Conservation (phyloP, 768 basidiomycete genomes). For the Polyporus arcularius region DNA sequence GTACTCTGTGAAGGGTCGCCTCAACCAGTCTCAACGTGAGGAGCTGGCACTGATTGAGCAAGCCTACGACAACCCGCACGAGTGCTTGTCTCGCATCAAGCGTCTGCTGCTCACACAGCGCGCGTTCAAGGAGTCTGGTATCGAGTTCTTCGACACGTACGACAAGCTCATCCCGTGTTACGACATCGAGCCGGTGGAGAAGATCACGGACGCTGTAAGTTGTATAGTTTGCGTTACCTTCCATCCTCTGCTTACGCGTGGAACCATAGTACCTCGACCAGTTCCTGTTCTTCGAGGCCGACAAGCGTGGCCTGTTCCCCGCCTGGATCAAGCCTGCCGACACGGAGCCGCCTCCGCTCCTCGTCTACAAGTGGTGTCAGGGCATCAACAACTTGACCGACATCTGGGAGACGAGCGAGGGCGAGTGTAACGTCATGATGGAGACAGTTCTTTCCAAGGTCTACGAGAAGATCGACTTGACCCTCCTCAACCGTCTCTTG, state of each 20-base stretch:
- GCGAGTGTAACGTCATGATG: constrained; percentile 98
- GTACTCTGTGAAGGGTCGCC: constrained; percentile 94
- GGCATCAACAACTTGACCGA: constrained; percentile 99
- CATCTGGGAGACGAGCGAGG: constrained; percentile 97
- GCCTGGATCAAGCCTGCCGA: constrained; percentile 99
- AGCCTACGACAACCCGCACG: constrained; percentile 99
- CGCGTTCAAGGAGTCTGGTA: constrained; percentile 97
- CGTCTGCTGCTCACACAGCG: constrained; percentile 94
- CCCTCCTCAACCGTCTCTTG: constrained; percentile 90
- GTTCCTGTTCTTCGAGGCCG: constrained; percentile 98
- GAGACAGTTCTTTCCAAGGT: constrained; percentile 97
- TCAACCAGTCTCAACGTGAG: constrained; percentile 98
- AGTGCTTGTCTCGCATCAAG: constrained; percentile 98
- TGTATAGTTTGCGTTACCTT: neutral
- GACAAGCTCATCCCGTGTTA: constrained; percentile 99
- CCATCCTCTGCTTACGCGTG: constrained; percentile 8
- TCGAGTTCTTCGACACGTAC: constrained; percentile 96
- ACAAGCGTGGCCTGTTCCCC: constrained; percentile 97
- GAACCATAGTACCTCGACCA: constrained; percentile 82
- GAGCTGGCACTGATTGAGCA: constrained; percentile 98
- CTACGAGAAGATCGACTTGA: constrained; percentile 98
- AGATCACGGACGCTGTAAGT: constrained; percentile 96
- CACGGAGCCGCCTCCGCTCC: constrained; percentile 93
- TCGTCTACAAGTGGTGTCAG: constrained; percentile 99
- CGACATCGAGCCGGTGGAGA: constrained; percentile 99